These are phyloP conservation scores for Hyphopichia burtonii DNA, from an alignment of 1,139 yeast genomes.

Conservation along the genomic window DNA sequence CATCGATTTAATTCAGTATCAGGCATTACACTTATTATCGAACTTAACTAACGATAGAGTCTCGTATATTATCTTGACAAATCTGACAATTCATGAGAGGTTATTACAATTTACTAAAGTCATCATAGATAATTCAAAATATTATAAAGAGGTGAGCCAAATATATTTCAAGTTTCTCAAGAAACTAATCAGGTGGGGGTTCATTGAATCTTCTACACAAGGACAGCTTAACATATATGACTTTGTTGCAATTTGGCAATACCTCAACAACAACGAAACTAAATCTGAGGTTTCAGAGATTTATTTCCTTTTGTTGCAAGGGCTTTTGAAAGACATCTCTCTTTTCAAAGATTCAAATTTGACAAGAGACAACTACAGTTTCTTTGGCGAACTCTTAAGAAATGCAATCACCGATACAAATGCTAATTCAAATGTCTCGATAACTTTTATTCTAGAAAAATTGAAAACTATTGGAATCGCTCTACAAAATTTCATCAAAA, in stretches of 20 bases:
- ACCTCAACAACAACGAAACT: conserved; percentile 8
- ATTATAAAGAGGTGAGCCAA: conserved; percentile 34
- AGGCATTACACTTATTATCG: conserved; percentile 36
- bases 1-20: conserved; percentile 40
- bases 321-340: background rate
- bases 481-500: conserved; percentile 9
- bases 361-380: background rate
- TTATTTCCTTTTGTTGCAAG: conserved; percentile 16
- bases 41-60: conserved; percentile 23
- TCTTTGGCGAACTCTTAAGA: background rate
- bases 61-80: conserved; percentile 12
- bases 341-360: background rate
- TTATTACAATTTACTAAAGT: conserved; percentile 25
- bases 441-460: conserved; percentile 21
- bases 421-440: conserved; percentile 4
- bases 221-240: conserved; percentile 10
- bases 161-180: conserved; percentile 29
- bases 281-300: conserved; percentile 11
- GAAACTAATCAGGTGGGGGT: conserved; percentile 22
- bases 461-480: conserved; percentile 31
- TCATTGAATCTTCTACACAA: conserved; percentile 4
- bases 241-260: conserved; percentile 18
- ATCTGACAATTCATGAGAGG: conserved; percentile 6
- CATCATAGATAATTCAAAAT: conserved; percentile 33
- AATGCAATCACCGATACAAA: background rate